Evolutionary conservation across 176 grass and related monocot genomes (phyloP), one percentile per base, ranked within the genome.

Genomic region (Oryza coarctata): DNA sequence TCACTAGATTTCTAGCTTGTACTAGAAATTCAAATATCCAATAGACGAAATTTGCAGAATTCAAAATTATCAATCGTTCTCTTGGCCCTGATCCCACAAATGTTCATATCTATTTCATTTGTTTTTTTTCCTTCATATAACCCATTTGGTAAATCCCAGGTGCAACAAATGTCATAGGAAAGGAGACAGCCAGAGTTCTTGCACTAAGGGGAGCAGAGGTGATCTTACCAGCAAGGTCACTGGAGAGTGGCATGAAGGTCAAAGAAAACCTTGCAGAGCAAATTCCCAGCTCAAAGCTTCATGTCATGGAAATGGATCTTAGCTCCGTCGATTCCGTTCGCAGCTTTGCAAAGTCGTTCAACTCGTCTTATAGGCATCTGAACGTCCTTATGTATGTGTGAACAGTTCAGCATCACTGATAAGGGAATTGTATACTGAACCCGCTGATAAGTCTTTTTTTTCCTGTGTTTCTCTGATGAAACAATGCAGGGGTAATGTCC

Each of bases 261-360:
- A 93, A 91, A 55, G 86, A 94, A 31, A 88, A 84, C 39, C 71
- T 97, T 28, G 65, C 76, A 0, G 81, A 94, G 5, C 64, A 97
- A 68, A 71, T 88, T 25, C 89, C 88, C 0, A 33, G 33, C 30
- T 82, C 84, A 6, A 86, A 86, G 6, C 69, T 93, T 6, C 81
- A 97, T 34, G 91, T 93, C 76, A 87, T 97, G 94, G 94, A 97
- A 81, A 80, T 97, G 86, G 94, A 93, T 67, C 63, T 91, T 32
- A 91, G 87, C 67, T 97, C 89, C n/a, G 87, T 97, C 6, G 69
- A 83, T 39, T 97, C 91, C 0, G 87, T 97, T 40, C 58, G 75
- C 31, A 75, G 81, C 12, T 97, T 97, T 28, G 84, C 35, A 4
- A 83, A 30, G 2, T 83, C 81, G 34, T 97, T 97, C 63, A 32